phyloP scores from a whole-genome alignment of 148 eudicot species.

The Tetragonia tetragonoides region DNA sequence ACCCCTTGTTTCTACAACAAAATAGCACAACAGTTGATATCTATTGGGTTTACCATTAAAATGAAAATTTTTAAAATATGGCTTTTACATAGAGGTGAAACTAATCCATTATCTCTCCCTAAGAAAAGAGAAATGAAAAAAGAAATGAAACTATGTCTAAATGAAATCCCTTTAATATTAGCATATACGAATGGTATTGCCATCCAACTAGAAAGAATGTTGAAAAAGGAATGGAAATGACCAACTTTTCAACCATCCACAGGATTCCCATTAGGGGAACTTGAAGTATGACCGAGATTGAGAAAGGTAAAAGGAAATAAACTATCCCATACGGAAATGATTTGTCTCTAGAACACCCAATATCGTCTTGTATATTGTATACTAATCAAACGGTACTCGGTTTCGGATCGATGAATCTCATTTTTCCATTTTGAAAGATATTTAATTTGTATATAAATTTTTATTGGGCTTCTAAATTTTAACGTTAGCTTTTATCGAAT shows the following conservation, averaged over 20 bases:
- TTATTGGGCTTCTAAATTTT: too few species aligned
- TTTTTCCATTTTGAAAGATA: too few species aligned
- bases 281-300: neutral
- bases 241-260: conserved; percentile 16
- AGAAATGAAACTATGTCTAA: neutral
- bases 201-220: conserved; percentile 12
- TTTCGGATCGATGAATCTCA: too few species aligned
- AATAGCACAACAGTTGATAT: neutral
- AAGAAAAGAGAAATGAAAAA: too few species aligned
- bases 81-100: too few species aligned
- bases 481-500: too few species aligned
- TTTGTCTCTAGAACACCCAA: too few species aligned
- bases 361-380: too few species aligned
- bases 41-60: neutral
- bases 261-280: conserved; percentile 5
- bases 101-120: too few species aligned
- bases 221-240: neutral
- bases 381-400: too few species aligned
- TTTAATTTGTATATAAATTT: too few species aligned
- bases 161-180: neutral
- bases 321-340: neutral
- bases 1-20: too few species aligned
- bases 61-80: neutral
- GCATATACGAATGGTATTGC: neutral
- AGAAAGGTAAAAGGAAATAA: neutral